Percentiles rank a stretch among this genome's conserved stretches.
These are phyloP conservation scores for Chenopodium album DNA, from an alignment of 148 eudicot genomes.

Conservation along the genomic window DNA sequence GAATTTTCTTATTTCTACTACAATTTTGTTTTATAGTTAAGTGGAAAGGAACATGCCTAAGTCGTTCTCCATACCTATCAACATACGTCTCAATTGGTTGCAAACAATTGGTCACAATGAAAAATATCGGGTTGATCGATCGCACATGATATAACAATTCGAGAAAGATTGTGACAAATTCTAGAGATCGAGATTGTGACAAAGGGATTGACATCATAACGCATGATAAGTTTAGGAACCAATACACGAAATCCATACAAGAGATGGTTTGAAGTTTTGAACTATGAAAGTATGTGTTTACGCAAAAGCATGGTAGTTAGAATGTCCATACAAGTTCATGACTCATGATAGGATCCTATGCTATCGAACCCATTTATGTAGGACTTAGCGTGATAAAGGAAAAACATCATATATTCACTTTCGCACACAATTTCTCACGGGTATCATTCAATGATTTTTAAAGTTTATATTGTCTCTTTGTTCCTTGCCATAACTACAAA, in stretches of 20 bases:
- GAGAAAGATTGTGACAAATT: too few relatives aligned
- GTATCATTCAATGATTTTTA: background rate
- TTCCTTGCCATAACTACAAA: slow-evolving; percentile 9
- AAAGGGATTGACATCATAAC: too few relatives aligned
- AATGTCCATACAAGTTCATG: slow-evolving; percentile 3
- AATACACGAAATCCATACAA: background rate
- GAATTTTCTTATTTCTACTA: too few relatives aligned
- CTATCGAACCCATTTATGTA: background rate
- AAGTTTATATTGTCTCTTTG: slow-evolving; percentile 4
- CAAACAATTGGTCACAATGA: too few relatives aligned
- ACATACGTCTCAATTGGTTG: too few relatives aligned
- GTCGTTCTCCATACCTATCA: too few relatives aligned
- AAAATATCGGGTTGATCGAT: too few relatives aligned
- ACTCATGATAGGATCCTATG: slow-evolving; percentile 4
- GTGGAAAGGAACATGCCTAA: too few relatives aligned
- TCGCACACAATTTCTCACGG: slow-evolving; percentile 10
- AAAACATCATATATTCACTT: slow-evolving; percentile 1
- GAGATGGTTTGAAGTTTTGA: background rate
- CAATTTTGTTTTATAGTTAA: too few relatives aligned
- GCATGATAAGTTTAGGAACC: too few relatives aligned
- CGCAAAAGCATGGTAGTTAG: background rate
- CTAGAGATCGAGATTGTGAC: too few relatives aligned
- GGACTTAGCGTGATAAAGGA: background rate
- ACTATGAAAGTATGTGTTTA: background rate
- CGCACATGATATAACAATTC: too few relatives aligned